Percentiles rank a stretch among this genome's conserved stretches.
These are phyloP conservation scores for Plantago coronopus DNA, from an alignment of 305 asterid genomes.

Conservation along the genomic window DNA sequence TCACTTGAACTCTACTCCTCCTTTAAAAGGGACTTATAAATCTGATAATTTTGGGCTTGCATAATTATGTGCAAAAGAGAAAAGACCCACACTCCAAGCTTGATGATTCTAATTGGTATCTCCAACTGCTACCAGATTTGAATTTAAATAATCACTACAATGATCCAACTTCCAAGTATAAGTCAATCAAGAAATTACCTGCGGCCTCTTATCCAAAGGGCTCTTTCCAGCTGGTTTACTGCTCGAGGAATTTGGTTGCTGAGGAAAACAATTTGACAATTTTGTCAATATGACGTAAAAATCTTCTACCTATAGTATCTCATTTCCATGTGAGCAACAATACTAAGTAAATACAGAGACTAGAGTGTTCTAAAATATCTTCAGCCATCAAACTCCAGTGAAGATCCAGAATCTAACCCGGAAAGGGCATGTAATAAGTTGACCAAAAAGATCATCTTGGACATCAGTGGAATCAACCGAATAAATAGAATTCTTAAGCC, in stretches of 20 bases:
- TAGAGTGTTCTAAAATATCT: no score
- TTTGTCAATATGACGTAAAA: constrained; percentile 1
- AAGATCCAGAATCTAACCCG: constrained; percentile 57
- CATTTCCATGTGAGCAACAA: background rate
- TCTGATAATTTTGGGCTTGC: no score
- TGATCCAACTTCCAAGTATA: constrained; percentile 18
- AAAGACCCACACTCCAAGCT: no score
- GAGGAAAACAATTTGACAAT: constrained; percentile 25
- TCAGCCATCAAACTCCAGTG: no score
- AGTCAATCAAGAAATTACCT: constrained; percentile 40
- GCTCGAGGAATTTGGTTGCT: constrained; percentile 74
- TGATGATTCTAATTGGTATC: background rate
- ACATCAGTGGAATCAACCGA: constrained; percentile 49
- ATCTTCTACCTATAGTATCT: background rate
- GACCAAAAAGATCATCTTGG: constrained; percentile 80
- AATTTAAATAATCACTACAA: background rate
- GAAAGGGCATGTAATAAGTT: constrained; percentile 66
- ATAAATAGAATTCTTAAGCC: constrained; percentile 76
- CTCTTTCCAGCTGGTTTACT: constrained; percentile 56
- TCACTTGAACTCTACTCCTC: no score
- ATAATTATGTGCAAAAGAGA: no score
- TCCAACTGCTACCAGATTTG: constrained; percentile 6
- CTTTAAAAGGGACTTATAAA: no score
- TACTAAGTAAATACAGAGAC: constrained; percentile 5
- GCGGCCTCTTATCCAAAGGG: constrained; percentile 53